Conservation (phyloP, 208 protist genomes). For the Leishmania lainsoni region DNA sequence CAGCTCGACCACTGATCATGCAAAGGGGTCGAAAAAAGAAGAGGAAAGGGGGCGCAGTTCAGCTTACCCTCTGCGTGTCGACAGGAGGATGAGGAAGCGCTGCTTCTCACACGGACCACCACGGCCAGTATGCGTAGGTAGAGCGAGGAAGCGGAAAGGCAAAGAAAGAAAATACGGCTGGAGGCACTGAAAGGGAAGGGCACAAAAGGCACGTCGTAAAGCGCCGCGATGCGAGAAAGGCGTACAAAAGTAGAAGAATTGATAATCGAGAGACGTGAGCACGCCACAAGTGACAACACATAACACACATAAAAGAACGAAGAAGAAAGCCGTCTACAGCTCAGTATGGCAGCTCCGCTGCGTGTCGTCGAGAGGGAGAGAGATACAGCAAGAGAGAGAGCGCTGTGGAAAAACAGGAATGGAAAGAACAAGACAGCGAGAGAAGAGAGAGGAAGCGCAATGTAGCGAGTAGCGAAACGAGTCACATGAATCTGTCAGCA, state of each 20-base stretch:
- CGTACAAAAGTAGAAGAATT: background rate
- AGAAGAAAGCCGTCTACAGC: background rate
- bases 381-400: background rate
- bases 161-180: background rate
- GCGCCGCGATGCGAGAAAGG: background rate
- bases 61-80: background rate
- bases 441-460: background rate
- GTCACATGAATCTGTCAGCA: background rate
- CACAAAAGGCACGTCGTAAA: background rate
- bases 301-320: background rate
- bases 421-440: background rate
- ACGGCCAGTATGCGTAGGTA: background rate
- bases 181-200: background rate
- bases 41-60: background rate
- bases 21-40: conserved; percentile 6
- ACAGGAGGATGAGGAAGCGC: conserved; percentile 7
- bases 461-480: background rate
- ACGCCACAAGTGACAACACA: background rate
- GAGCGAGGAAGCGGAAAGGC: background rate
- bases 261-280: background rate
- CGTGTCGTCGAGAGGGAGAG: background rate
- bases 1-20: background rate
- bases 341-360: background rate
- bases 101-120: background rate
- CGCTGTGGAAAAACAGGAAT: background rate